Conservation (phyloP, 1,139 yeast species). For the Magnusiomyces suaveolens region DNA sequence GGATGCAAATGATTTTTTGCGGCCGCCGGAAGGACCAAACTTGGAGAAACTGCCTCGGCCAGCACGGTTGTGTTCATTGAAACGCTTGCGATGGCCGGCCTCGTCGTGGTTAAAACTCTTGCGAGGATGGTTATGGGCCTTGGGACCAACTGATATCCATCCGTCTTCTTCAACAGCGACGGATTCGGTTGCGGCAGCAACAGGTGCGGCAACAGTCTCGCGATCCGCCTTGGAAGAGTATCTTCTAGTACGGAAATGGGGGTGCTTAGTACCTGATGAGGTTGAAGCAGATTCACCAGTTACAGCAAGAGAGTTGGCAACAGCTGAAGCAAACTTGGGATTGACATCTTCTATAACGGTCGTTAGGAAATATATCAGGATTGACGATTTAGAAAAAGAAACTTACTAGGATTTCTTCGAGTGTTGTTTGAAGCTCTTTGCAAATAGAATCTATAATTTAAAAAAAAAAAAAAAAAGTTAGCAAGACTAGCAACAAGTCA, state of each 20-base stretch:
- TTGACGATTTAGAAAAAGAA: not conserved
- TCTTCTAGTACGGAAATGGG: slow-evolving; percentile 6
- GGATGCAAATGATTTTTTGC: slow-evolving; percentile 3
- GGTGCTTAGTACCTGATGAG: not conserved
- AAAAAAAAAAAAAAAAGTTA: not conserved
- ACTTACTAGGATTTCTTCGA: slow-evolving; percentile 1
- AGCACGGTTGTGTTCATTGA: slow-evolving; percentile 10
- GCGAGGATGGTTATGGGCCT: slow-evolving; percentile 15
- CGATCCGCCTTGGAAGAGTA: slow-evolving; percentile 2
- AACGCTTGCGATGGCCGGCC: slow-evolving; percentile 13
- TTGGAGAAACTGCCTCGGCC: slow-evolving; percentile 10
- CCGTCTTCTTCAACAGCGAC: slow-evolving; percentile 24
- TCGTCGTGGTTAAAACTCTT: slow-evolving; percentile 16
- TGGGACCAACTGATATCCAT: slow-evolving; percentile 29
- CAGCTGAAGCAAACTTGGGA: slow-evolving; percentile 1
- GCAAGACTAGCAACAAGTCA: not conserved
- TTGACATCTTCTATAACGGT: not conserved
- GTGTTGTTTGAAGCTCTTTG: not conserved
- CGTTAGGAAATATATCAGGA: not conserved
- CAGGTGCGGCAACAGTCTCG: not conserved
- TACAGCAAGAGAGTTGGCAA: slow-evolving; percentile 5
- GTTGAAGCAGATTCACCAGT: not conserved
- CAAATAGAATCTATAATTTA: not conserved
- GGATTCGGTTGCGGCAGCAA: slow-evolving; percentile 7
- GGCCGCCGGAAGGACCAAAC: not conserved